Evolutionary conservation across 768 basidiomycete genomes (phyloP).

Genomic region (Lactifluus subvellereus): DNA sequence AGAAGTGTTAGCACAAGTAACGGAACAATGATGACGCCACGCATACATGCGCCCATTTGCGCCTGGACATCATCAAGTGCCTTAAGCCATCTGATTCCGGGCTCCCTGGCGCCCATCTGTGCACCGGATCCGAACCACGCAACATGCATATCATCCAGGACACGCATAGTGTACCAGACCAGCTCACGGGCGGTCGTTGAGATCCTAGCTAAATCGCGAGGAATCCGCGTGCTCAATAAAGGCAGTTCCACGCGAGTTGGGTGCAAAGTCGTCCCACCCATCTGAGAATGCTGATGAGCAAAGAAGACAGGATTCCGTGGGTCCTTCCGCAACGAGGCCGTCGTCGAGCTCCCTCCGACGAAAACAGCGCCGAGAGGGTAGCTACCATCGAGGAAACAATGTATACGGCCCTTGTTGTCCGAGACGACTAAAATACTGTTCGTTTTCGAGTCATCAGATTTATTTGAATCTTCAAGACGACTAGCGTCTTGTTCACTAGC

Average conservation of each 20-base stretch:
- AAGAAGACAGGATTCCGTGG: slow-evolving; percentile 43
- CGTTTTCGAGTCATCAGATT: slow-evolving; percentile 46
- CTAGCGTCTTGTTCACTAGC: slow-evolving; percentile 30
- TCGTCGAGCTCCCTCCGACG: slow-evolving; percentile 31
- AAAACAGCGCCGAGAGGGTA: slow-evolving; percentile 59
- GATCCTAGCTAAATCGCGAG: slow-evolving; percentile 64
- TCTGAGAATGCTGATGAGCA: slow-evolving; percentile 38
- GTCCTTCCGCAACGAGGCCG: slow-evolving; percentile 42
- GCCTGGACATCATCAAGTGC: slow-evolving; percentile 51
- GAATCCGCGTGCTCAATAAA: slow-evolving; percentile 47
- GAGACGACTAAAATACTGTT: slow-evolving; percentile 57
- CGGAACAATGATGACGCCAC: slow-evolving; percentile 35
- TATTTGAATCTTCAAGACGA: slow-evolving; percentile 36
- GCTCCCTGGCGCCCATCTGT: slow-evolving; percentile 58
- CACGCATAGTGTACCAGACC: slow-evolving; percentile 63
- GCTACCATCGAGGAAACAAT: slow-evolving; percentile 69
- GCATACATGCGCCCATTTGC: slow-evolving; percentile 55
- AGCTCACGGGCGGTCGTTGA: slow-evolving; percentile 68
- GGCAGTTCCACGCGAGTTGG: slow-evolving; percentile 51
- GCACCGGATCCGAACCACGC: slow-evolving; percentile 70
- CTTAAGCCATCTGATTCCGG: slow-evolving; percentile 69
- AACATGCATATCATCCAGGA: slow-evolving; percentile 64
- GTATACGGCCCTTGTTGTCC: slow-evolving; percentile 52
- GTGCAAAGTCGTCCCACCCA: slow-evolving; percentile 31
- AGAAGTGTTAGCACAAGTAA: not conserved